These are phyloP conservation scores for Tricholoma flavovirens DNA, from an alignment of 768 basidiomycete genomes.

Conservation along the genomic window DNA sequence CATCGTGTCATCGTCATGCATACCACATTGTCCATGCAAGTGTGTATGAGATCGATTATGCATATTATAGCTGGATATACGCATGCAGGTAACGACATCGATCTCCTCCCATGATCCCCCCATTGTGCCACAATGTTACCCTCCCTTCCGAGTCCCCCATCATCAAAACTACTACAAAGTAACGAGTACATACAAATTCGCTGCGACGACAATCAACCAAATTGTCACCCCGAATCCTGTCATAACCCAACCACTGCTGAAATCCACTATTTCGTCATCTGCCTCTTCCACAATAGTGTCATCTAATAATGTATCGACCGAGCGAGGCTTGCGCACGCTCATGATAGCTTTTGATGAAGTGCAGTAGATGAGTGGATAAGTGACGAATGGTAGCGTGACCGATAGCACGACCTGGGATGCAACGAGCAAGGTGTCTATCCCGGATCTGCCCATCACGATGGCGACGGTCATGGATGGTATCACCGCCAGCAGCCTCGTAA, in stretches of 20 bases:
- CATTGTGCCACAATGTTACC: slow-evolving; percentile 61
- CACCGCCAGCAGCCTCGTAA: slow-evolving; percentile 78
- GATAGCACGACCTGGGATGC: slow-evolving; percentile 80
- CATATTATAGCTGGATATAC: no score
- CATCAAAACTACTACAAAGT: slow-evolving; percentile 38
- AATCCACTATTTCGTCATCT: slow-evolving; percentile 47
- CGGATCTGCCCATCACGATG: slow-evolving; percentile 57
- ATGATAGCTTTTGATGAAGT: slow-evolving; percentile 70
- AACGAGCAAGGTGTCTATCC: slow-evolving; percentile 77
- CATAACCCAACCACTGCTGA: slow-evolving; percentile 28
- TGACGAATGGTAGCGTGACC: slow-evolving; percentile 79
- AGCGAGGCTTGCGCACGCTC: slow-evolving; percentile 48
- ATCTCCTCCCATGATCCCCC: no score
- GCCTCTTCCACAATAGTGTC: slow-evolving; percentile 17
- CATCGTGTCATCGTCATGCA: no score
- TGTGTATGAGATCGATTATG: no score
- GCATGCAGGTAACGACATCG: no score
- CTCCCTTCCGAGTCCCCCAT: slow-evolving; percentile 12
- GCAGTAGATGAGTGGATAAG: slow-evolving; percentile 74
- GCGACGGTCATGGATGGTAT: slow-evolving; percentile 82
- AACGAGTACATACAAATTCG: slow-evolving; percentile 74
- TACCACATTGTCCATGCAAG: no score
- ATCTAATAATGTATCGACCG: slow-evolving; percentile 31
- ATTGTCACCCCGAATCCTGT: slow-evolving; percentile 31
- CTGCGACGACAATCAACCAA: slow-evolving; percentile 60